Evolutionary conservation across 257 asterid species (phyloP), one percentile per base, ranked within the genome.

Genomic region (Solanum habrochaites): DNA sequence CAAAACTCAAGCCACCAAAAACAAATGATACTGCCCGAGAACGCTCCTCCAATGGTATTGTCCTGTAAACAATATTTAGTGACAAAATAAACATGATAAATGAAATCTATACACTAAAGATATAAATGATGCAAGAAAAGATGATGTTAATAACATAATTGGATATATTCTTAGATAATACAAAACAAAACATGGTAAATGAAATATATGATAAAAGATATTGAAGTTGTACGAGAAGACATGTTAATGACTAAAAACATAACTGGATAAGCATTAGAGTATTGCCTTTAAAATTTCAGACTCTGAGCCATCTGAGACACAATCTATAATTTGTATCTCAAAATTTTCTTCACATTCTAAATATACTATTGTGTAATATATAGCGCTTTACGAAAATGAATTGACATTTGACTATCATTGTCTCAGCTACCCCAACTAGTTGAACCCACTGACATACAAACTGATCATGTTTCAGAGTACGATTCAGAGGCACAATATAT

Each of bases 11-110:
- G 87, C 99, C 99, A 87, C 98, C 98, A 88, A 97, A 97, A 88
- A 97, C 99, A 92, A 97, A 94, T 70, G 99, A 91, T 80, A 97
- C 99, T 72, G 99, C 99, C 74, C 99, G 96, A 31, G 99, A 97
- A 21, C 99, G 98, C 90, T 97, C 99, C 88, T 93, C 95, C 86
- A 93, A 62, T 74, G 99, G 99, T 91, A 97, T 95, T 75, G 94
- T 82, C 96, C 99, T 97, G 98, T 58, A 90, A 89, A 78, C 18
- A 29, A 49, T 18, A 49, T 81, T 15, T 31, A 81, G 43, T 27
- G 85, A 16, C 43, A 78, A 45, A 27, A 45, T 49, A 45, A 43
- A 18, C 67, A 80, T 29, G 85, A 18, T 47, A 29, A 29, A 80
- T 80, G 85, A 47, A 80, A 45, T 45, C 16, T 1, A 75, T 78